phyloP scores from a whole-genome alignment of 164 flowering plant genomes.

The Nymphaea colorata region DNA sequence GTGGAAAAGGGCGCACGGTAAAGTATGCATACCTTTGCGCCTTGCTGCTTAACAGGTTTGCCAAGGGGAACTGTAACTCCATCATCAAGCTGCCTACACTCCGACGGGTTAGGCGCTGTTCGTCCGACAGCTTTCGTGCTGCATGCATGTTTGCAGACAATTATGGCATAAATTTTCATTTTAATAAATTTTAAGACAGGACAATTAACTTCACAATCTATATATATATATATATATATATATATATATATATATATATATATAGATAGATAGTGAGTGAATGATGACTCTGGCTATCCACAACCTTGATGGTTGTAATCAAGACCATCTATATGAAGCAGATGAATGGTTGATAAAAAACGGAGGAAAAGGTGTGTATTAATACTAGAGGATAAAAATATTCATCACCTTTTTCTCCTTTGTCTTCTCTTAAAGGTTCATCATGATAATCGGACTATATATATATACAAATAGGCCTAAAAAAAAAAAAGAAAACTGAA shows the following conservation, averaged over 20 bases:
- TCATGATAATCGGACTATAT: too few species aligned
- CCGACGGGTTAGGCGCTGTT: constrained; percentile 62
- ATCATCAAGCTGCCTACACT: constrained; percentile 45
- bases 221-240: neutral
- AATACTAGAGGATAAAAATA: too few species aligned
- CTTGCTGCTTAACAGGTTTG: constrained; percentile 42
- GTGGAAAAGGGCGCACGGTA: neutral
- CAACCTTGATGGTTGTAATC: too few species aligned
- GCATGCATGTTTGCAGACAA: constrained; percentile 3
- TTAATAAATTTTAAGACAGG: neutral
- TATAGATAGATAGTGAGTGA: too few species aligned
- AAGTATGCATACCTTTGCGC: constrained; percentile 25
- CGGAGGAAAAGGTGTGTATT: too few species aligned
- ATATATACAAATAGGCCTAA: too few species aligned
- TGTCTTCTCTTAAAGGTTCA: too few species aligned
- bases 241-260: neutral
- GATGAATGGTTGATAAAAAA: too few species aligned
- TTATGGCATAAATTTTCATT: neutral
- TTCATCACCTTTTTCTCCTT: too few species aligned
- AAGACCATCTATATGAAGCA: too few species aligned
- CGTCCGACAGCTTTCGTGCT: constrained; percentile 91
- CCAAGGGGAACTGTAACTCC: constrained; percentile 75
- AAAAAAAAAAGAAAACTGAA: too few species aligned
- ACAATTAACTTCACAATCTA: neutral
- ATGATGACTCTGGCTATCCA: too few species aligned